These are phyloP conservation scores for Neoascochyta sp. DNA, from an alignment of 2,329 filamentous ascomycete genomes.

Conservation along the genomic window DNA sequence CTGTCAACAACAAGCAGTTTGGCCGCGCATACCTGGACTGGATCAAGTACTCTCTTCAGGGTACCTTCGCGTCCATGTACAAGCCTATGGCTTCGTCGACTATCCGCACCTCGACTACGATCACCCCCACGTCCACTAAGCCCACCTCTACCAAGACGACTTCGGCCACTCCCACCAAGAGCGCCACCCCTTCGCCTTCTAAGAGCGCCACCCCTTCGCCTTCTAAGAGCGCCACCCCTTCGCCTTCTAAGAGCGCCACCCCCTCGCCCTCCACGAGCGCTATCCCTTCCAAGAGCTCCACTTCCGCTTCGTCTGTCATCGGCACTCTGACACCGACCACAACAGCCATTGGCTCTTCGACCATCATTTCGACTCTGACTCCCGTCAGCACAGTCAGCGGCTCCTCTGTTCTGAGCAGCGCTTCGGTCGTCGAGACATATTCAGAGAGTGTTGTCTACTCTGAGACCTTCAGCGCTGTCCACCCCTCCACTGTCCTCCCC, in stretches of 20 bases:
- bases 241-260: conserved; percentile 6
- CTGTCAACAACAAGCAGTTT: conserved; percentile 46
- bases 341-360: too few relatives aligned
- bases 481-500: too few relatives aligned
- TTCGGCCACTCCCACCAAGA: conserved; percentile 3
- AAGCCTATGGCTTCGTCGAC: conserved; percentile 12
- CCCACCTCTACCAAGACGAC: conserved; percentile 3
- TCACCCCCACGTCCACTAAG: neutral
- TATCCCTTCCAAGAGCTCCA: neutral
- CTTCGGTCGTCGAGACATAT: too few relatives aligned
- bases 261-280: neutral
- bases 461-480: too few relatives aligned
- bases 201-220: conserved; percentile 2
- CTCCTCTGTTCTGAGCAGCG: too few relatives aligned
- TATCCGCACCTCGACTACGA: conserved; percentile 3
- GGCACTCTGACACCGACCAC: too few relatives aligned
- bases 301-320: too few relatives aligned
- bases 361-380: too few relatives aligned
- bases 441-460: too few relatives aligned
- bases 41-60: conserved; percentile 43
- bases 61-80: conserved; percentile 19
- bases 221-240: conserved; percentile 2
- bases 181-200: conserved; percentile 2
- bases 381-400: too few relatives aligned
- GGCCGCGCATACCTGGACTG: conserved; percentile 46